Conservation (phyloP, 306 rosid species). For the Erythrophleum fordii region DNA sequence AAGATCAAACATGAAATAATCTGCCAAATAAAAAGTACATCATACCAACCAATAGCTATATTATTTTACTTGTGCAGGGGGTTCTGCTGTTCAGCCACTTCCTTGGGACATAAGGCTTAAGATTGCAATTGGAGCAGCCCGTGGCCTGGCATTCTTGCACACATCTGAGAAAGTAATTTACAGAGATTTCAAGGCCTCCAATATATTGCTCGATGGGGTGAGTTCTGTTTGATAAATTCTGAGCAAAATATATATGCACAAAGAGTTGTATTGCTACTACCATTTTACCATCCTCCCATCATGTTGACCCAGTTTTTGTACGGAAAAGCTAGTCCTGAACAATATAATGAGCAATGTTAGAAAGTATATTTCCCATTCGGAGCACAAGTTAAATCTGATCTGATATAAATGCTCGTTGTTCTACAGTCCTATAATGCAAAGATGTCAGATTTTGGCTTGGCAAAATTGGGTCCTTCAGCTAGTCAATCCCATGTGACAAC, state of each 20-base stretch:
- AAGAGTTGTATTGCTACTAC: too few relatives aligned
- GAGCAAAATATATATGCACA: not conserved
- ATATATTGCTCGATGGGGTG: constrained; percentile 92
- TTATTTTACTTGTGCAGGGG: constrained; percentile 58
- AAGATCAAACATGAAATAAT: constrained; percentile 18
- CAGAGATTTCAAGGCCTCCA: constrained; percentile 95
- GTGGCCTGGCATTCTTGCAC: constrained; percentile 89
- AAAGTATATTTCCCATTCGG: not conserved
- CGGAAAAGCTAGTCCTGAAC: not conserved
- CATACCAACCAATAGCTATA: constrained; percentile 12
- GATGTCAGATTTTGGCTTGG: constrained; percentile 96
- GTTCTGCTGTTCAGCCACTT: constrained; percentile 81
- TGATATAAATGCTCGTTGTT: constrained; percentile 32
- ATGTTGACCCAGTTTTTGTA: not conserved
- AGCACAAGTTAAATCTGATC: not conserved
- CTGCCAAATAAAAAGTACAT: not conserved
- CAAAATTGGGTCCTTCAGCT: constrained; percentile 96
- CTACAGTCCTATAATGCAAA: constrained; percentile 82
- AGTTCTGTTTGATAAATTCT: constrained; percentile 21
- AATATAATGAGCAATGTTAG: not conserved
- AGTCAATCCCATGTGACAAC: constrained; percentile 95
- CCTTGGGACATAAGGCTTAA: constrained; percentile 85
- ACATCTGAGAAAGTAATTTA: constrained; percentile 88
- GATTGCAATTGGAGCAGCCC: constrained; percentile 95
- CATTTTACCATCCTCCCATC: not conserved